Conservation (phyloP, 495 filamentous ascomycete genomes). For the Daldinia bambusicola region DNA sequence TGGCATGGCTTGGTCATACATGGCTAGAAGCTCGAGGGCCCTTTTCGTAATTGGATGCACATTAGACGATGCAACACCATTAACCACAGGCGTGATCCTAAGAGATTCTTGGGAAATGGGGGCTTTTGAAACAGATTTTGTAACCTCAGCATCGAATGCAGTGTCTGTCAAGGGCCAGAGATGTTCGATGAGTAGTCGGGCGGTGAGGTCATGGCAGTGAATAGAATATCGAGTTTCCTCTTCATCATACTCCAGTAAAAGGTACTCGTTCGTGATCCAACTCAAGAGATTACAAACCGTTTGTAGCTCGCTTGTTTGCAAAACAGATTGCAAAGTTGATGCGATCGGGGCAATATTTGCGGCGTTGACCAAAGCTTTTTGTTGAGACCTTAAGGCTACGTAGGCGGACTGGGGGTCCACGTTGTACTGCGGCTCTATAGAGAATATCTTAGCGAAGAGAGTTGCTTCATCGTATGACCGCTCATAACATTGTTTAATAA, state of each 20-base stretch:
- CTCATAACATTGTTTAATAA: constrained; percentile 62
- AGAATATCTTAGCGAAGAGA: constrained; percentile 60
- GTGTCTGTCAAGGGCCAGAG: constrained; percentile 64
- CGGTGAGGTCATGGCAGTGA: constrained; percentile 72
- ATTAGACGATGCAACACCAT: constrained; percentile 65
- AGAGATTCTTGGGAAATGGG: constrained; percentile 54
- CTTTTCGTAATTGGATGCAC: constrained; percentile 72
- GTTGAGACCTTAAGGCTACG: constrained; percentile 51
- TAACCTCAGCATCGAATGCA: constrained; percentile 62
- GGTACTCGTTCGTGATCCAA: constrained; percentile 83
- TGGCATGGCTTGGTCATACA: constrained; percentile 76
- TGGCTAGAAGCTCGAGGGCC: constrained; percentile 82
- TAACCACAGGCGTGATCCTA: constrained; percentile 52
- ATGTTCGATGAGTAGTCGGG: constrained; percentile 62
- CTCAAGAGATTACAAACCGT: constrained; percentile 80
- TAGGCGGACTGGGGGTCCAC: constrained; percentile 56
- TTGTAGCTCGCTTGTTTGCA: constrained; percentile 56
- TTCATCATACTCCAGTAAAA: constrained; percentile 77
- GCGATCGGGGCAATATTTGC: constrained; percentile 60
- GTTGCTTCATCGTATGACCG: constrained; percentile 59
- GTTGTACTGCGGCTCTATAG: constrained; percentile 60
- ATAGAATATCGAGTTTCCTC: constrained; percentile 77
- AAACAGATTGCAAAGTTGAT: constrained; percentile 54
- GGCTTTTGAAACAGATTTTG: constrained; percentile 61
- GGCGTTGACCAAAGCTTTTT: constrained; percentile 54